Conservation (phyloP, 148 eudicot species). For the Rhododendron williamsianum region DNA sequence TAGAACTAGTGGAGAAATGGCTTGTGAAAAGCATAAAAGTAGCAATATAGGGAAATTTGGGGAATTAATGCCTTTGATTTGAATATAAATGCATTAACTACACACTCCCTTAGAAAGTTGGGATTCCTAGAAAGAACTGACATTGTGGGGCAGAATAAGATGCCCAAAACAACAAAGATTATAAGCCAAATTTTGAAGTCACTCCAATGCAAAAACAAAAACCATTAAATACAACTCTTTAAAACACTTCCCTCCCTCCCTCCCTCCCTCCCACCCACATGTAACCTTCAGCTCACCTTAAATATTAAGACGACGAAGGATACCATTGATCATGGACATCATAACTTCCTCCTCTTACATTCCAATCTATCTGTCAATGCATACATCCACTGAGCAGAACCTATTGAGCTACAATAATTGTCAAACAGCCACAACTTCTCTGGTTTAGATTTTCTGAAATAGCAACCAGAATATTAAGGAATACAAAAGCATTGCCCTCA, state of each 20-base stretch:
- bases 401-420: neutral
- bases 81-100: neutral
- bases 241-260: neutral
- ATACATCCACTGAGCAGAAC: neutral
- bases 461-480: neutral
- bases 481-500: neutral
- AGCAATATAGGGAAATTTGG: neutral
- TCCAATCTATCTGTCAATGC: neutral
- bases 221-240: neutral
- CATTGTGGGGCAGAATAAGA: neutral
- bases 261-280: neutral
- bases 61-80: neutral
- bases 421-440: neutral
- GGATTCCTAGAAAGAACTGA: neutral
- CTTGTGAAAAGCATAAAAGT: neutral
- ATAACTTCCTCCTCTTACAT: neutral
- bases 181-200: neutral
- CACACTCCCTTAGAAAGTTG: neutral
- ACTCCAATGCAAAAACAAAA: neutral
- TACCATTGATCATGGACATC: neutral
- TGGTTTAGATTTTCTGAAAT: neutral
- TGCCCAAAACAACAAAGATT: neutral
- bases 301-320: neutral
- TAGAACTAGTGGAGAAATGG: neutral
- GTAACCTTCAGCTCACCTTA: neutral